phyloP scores from a whole-genome alignment of 1,284 basidiomycete genomes.

The Trichosporon sp. region DNA sequence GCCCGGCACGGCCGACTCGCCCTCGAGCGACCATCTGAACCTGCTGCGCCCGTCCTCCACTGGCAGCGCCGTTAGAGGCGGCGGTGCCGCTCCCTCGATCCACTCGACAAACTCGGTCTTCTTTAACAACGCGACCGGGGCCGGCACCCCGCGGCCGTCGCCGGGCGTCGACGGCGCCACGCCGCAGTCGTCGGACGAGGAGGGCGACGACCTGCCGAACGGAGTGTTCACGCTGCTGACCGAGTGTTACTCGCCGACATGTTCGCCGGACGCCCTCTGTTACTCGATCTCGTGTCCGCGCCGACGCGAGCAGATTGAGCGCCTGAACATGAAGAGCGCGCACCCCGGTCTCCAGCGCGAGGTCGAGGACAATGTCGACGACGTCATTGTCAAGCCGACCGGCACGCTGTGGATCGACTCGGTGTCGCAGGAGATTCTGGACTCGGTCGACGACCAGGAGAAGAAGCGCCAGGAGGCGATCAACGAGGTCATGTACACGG shows the following conservation, averaged over 20 bases:
- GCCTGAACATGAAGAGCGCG: constrained; percentile 78
- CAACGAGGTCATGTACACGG: constrained; percentile 98
- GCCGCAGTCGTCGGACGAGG: constrained; percentile 28
- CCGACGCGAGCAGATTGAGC: constrained; percentile 85
- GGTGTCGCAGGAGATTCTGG: constrained; percentile 88
- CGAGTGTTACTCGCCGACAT: constrained; percentile 97
- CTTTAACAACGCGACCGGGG: neutral
- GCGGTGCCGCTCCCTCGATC: neutral
- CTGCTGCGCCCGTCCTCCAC: constrained; percentile 1
- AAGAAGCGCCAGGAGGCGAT: constrained; percentile 98
- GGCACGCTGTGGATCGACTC: constrained; percentile 97
- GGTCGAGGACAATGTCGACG: constrained; percentile 75
- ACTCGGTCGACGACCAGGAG: constrained; percentile 85
- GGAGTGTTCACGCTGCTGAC: constrained; percentile 96
- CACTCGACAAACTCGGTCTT: constrained; percentile 4
- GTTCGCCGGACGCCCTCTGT: constrained; percentile 84
- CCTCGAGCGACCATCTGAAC: constrained; percentile 22
- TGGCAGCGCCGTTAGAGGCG: neutral
- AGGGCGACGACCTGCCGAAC: constrained; percentile 67
- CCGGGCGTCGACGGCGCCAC: constrained; percentile 1
- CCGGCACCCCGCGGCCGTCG: neutral
- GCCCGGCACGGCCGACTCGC: constrained; percentile 26
- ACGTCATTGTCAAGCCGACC: constrained; percentile 72
- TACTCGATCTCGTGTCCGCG: constrained; percentile 97
- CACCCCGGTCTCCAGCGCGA: constrained; percentile 72